phyloP scores from a whole-genome alignment of 1,139 yeast species.

The Taphrina confusa region DNA sequence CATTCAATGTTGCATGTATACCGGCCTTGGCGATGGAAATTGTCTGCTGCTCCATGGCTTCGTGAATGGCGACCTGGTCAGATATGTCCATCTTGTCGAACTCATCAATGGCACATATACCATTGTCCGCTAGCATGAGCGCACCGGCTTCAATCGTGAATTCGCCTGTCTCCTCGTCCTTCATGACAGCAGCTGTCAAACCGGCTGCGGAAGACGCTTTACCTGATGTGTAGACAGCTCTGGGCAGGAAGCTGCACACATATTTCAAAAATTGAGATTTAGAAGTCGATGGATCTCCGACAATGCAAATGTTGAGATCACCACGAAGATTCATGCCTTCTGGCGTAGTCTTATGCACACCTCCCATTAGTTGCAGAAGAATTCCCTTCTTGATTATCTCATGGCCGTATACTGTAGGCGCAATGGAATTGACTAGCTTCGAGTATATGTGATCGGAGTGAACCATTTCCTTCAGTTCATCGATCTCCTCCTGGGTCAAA shows the following conservation, averaged over 20 bases:
- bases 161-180: conserved; percentile 97
- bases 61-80: conserved; percentile 98
- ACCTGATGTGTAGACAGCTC: conserved; percentile 97
- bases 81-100: conserved; percentile 95
- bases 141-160: conserved; percentile 99
- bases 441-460: conserved; percentile 83
- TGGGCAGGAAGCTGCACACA: conserved; percentile 86
- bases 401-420: conserved; percentile 97
- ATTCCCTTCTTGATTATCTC: conserved; percentile 93
- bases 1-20: conserved; percentile 94
- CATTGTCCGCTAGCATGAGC: conserved; percentile 96
- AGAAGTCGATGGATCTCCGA: conserved; percentile 98
- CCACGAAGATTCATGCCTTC: conserved; percentile 97
- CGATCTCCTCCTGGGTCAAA: conserved; percentile 77
- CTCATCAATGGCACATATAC: conserved; percentile 97
- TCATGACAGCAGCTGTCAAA: conserved; percentile 95
- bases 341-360: conserved; percentile 90
- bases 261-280: conserved; percentile 94
- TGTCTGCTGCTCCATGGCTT: conserved; percentile 99
- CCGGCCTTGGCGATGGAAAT: conserved; percentile 98
- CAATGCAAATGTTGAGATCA: conserved; percentile 93
- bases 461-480: conserved; percentile 86
- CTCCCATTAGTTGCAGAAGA: conserved; percentile 83
- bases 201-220: conserved; percentile 99
- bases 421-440: conserved; percentile 82